Evolutionary conservation across 1,139 yeast genomes (phyloP).

Genomic region (Pichia terricola): DNA sequence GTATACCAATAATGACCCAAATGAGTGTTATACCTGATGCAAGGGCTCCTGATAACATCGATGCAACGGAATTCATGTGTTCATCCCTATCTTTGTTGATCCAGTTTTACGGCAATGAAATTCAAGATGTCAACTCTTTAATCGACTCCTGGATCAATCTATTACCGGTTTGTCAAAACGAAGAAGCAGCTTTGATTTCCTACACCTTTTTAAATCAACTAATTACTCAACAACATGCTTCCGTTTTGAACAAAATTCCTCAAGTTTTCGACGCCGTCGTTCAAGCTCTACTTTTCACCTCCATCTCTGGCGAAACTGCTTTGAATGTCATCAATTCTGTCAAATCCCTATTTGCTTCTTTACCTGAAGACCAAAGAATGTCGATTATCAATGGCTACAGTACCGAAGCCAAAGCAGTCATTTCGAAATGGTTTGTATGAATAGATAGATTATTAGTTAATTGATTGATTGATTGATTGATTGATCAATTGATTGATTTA

Average conservation of each 20-base stretch:
- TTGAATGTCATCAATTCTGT: slow-evolving; percentile 54
- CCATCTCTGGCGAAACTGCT: slow-evolving; percentile 65
- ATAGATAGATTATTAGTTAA: no score
- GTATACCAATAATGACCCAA: slow-evolving; percentile 65
- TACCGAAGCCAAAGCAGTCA: slow-evolving; percentile 49
- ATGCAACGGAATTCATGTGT: slow-evolving; percentile 81
- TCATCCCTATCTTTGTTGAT: slow-evolving; percentile 78
- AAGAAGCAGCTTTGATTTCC: slow-evolving; percentile 83
- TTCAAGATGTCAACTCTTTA: slow-evolving; percentile 56
- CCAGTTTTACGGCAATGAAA: slow-evolving; percentile 40
- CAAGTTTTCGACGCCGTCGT: slow-evolving; percentile 64
- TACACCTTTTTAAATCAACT: slow-evolving; percentile 70
- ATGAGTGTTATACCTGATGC: slow-evolving; percentile 79
- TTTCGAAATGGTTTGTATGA: slow-evolving; percentile 50
- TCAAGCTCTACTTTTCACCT: slow-evolving; percentile 62
- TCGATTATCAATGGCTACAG: slow-evolving; percentile 54
- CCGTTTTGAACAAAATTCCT: slow-evolving; percentile 40
- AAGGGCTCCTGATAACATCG: slow-evolving; percentile 69
- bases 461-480: no score
- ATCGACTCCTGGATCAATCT: slow-evolving; percentile 71
- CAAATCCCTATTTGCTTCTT: slow-evolving; percentile 36
- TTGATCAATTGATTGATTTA: no score
- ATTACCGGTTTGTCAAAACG: slow-evolving; percentile 76
- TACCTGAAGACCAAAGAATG: slow-evolving; percentile 59
- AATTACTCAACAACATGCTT: slow-evolving; percentile 60